These are phyloP conservation scores for Vitis riparia DNA, from an alignment of 164 flowering plant genomes.

Conservation along the genomic window DNA sequence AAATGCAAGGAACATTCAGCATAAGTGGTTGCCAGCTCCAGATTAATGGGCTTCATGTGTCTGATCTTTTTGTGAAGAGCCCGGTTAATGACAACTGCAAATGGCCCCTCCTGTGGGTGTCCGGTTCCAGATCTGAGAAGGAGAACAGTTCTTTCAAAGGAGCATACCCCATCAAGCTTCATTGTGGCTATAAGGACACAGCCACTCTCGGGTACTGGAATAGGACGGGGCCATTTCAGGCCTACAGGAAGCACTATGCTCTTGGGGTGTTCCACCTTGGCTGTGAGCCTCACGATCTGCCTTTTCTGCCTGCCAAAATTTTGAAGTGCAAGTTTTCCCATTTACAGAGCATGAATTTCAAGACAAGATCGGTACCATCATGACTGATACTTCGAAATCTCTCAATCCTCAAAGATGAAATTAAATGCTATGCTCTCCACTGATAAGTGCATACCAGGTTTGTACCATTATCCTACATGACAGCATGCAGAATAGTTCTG, in stretches of 20 bases:
- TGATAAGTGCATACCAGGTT: neutral
- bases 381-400: neutral
- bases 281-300: conserved; percentile 32
- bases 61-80: conserved; percentile 81
- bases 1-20: conserved; percentile 78
- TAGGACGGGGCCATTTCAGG: conserved; percentile 94
- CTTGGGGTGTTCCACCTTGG: conserved; percentile 28
- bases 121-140: conserved; percentile 78
- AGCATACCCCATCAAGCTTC: conserved; percentile 77
- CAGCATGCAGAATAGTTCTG: neutral
- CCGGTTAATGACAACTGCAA: conserved; percentile 82
- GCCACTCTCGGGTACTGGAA: conserved; percentile 79
- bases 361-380: neutral
- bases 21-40: conserved; percentile 70
- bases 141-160: conserved; percentile 73
- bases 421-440: neutral
- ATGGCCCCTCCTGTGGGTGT: conserved; percentile 82
- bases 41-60: conserved; percentile 75
- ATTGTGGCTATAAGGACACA: conserved; percentile 92
- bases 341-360: neutral
- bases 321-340: neutral
- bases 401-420: neutral
- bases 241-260: conserved; percentile 51
- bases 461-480: neutral
- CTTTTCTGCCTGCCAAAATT: conserved; percentile 45